A percentile compares a stretch with the other conserved stretches of the same genome.
These are phyloP conservation scores for Hymenoscyphus albidus DNA, from an alignment of 2,329 filamentous ascomycete species.

Conservation along the genomic window DNA sequence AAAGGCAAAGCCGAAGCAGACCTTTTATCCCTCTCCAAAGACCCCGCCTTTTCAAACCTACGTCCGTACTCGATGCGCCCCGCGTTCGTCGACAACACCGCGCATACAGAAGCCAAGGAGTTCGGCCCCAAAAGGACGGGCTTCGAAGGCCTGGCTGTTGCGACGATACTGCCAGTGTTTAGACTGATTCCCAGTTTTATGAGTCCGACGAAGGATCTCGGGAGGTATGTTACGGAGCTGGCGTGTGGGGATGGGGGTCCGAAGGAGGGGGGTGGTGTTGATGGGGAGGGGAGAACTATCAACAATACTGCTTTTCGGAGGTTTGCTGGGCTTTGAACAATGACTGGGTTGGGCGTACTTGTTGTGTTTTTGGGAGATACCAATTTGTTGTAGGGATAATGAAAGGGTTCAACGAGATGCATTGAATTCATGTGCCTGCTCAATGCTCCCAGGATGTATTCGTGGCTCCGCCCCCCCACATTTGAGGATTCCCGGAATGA, in stretches of 20 bases:
- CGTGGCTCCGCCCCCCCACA: too few species aligned
- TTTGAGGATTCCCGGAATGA: too few species aligned
- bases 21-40: conserved; percentile 50
- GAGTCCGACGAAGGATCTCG: conserved; percentile 46
- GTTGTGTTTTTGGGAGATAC: background rate
- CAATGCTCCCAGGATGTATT: background rate
- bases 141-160: conserved; percentile 24
- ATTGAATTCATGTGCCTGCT: background rate
- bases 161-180: conserved; percentile 25
- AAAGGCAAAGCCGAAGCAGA: conserved; percentile 64
- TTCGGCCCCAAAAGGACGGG: conserved; percentile 33
- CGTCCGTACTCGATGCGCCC: conserved; percentile 56
- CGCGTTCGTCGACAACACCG: conserved; percentile 50
- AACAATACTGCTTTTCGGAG: conserved; percentile 40
- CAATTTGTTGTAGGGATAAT: conserved; percentile 9
- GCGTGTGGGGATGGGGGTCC: conserved; percentile 45
- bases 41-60: conserved; percentile 43
- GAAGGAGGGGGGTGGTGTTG: conserved; percentile 38
- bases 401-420: background rate
- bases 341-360: background rate
- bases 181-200: conserved; percentile 35
- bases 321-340: conserved; percentile 30
- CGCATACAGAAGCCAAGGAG: conserved; percentile 40
- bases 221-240: conserved; percentile 45
- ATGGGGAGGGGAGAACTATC: conserved; percentile 37